Evolutionary conservation across 768 basidiomycete genomes (phyloP).

Genomic region (Pulveroboletus sp.): DNA sequence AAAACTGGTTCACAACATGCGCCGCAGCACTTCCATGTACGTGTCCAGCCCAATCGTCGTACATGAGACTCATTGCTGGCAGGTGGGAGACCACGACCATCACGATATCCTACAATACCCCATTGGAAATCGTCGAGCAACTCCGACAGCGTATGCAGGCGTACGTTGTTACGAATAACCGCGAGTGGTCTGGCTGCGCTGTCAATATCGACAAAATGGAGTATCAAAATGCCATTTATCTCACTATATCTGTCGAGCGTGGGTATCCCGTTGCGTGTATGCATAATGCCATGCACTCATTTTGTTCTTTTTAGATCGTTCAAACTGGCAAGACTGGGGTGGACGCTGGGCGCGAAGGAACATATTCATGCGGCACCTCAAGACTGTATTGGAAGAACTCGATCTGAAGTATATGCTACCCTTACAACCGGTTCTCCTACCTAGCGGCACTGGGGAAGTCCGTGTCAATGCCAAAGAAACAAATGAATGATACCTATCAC

Average conservation of each 20-base stretch:
- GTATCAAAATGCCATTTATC: slow-evolving; percentile 64
- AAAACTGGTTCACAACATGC: slow-evolving; percentile 75
- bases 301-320: slow-evolving; percentile 46
- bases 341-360: slow-evolving; percentile 74
- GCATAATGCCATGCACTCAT: not conserved
- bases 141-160: slow-evolving; percentile 53
- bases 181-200: slow-evolving; percentile 65
- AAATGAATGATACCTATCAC: not conserved
- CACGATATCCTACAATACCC: slow-evolving; percentile 63
- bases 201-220: slow-evolving; percentile 80
- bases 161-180: slow-evolving; percentile 59
- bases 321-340: slow-evolving; percentile 88
- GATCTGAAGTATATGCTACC: slow-evolving; percentile 69
- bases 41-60: slow-evolving; percentile 19
- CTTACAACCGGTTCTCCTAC: slow-evolving; percentile 65
- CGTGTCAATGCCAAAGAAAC: not conserved
- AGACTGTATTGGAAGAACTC: slow-evolving; percentile 67
- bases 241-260: slow-evolving; percentile 72
- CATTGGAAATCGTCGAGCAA: slow-evolving; percentile 66
- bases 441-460: slow-evolving; percentile 15
- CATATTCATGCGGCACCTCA: slow-evolving; percentile 71
- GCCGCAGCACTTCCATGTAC: slow-evolving; percentile 71
- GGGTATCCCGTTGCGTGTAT: slow-evolving; percentile 27
- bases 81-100: slow-evolving; percentile 69
- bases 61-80: slow-evolving; percentile 5